phyloP scores from a whole-genome alignment of 345 rosid species.

The Clarkia xantiana region DNA sequence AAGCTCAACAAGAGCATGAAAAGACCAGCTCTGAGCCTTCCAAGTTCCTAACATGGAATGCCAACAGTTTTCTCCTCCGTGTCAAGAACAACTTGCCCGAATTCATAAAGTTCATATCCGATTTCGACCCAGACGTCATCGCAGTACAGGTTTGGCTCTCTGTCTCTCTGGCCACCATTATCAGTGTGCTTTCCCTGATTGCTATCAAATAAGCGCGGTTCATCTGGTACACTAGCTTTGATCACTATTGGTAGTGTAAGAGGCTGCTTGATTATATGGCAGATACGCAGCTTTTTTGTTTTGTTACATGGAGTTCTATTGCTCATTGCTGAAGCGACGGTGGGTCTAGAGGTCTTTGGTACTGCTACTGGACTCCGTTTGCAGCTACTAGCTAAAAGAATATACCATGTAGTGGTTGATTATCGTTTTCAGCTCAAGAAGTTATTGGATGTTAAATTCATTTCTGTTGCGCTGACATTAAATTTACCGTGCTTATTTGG shows the following conservation, averaged over 20 bases:
- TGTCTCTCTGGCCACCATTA: neutral
- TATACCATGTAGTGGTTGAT: no score
- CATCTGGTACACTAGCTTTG: no score
- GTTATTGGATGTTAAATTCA: neutral
- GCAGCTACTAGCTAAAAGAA: no score
- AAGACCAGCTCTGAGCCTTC: slow-evolving; percentile 38
- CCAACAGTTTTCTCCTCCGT: slow-evolving; percentile 87
- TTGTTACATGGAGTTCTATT: no score
- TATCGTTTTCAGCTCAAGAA: no score
- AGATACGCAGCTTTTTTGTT: no score
- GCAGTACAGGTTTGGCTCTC: slow-evolving; percentile 47
- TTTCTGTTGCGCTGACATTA: neutral
- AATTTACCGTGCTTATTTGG: neutral
- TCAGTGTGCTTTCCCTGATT: neutral
- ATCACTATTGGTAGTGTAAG: no score
- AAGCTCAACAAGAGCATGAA: slow-evolving; percentile 10
- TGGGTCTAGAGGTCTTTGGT: no score
- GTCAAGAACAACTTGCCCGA: slow-evolving; percentile 82
- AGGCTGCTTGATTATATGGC: no score
- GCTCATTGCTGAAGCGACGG: no score
- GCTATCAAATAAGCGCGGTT: no score
- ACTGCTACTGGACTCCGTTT: no score
- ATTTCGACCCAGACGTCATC: slow-evolving; percentile 72
- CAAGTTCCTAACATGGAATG: slow-evolving; percentile 88
- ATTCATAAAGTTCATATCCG: slow-evolving; percentile 49